Percentiles rank a stretch among this genome's conserved stretches.
Conservation (phyloP, 2,329 filamentous ascomycete species). For the Colletotrichum incanum region DNA sequence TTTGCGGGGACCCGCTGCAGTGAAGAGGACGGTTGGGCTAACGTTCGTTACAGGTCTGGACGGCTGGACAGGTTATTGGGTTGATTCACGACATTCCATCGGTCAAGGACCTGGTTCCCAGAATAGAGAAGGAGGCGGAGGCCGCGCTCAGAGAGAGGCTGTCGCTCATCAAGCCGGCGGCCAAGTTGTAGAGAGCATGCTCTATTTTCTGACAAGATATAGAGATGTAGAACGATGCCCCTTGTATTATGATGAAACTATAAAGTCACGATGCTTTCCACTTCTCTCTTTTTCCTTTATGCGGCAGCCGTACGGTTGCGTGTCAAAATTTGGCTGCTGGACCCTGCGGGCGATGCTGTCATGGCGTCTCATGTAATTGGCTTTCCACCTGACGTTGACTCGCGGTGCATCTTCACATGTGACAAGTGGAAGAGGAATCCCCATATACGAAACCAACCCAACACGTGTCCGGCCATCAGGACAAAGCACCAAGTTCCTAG, state of each 20-base stretch:
- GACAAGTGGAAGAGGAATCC: conserved; percentile 9
- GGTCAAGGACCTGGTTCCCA: conserved; percentile 76
- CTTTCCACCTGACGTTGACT: conserved; percentile 27
- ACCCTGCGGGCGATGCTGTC: not conserved
- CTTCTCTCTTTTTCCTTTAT: not conserved
- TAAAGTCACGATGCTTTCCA: not conserved
- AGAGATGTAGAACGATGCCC: conserved; percentile 22
- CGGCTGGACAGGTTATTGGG: conserved; percentile 94
- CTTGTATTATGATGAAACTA: conserved; percentile 1
- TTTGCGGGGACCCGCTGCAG: conserved; percentile 46
- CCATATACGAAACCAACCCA: conserved; percentile 25
- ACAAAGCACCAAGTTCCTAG: conserved; percentile 13
- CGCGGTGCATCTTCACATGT: conserved; percentile 40
- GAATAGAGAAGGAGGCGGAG: conserved; percentile 85
- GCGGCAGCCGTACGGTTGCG: not conserved
- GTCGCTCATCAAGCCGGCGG: conserved; percentile 67
- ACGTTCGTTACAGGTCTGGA: conserved; percentile 81
- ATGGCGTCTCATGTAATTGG: conserved; percentile 13
- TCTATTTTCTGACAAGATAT: not conserved
- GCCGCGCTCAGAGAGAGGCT: conserved; percentile 74
- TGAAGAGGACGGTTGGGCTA: conserved; percentile 19
- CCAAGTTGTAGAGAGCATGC: conserved; percentile 68
- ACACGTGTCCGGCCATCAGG: conserved; percentile 23
- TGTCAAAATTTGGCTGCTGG: not conserved
- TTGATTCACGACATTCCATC: conserved; percentile 88